Evolutionary conservation across 331 rosid species (phyloP), one percentile per base, ranked within the genome.

Genomic region (Dryas integrifolia): DNA sequence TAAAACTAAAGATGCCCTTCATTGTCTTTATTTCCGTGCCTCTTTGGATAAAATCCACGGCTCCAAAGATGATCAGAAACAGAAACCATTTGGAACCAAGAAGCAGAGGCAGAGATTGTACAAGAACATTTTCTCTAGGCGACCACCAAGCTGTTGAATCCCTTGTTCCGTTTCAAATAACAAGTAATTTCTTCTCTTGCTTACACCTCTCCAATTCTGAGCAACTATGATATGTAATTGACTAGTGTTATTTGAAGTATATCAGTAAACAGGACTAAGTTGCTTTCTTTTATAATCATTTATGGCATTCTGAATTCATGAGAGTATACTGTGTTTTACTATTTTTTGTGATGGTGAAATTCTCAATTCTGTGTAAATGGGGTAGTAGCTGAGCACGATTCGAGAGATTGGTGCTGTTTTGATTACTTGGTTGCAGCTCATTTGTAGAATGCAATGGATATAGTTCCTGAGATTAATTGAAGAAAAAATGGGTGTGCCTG

Each of bases 401-500:
- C 24, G 1, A 21, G 24, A 21, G 24, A 21, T 21, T 21, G 24
- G 24, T 21, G 24, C 24, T 21, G 24, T 21, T 21, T 21, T 21
- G 24, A 21, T 21, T 21, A 21, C 24, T 21, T 21, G 24, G 24
- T 21, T 21, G 24, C 24, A 21, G 24, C 24, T 57, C 58, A 38
- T 68, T 30, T 39, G 60, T 50, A 66, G 55, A 53, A 59, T 44
- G 59, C 56, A 26, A 77, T 77, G 70, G 39, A 67, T 74, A 78
- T 55, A 46, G 48, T 69, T 71, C 49, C 47, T 66, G 73, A 80
- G 72, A 63, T 71, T 68, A 41, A 40, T 43, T 51, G 62, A 61
- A 72, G 71, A 21, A 79, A 80, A 50, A 75, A 93, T 93, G 98
- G 80, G 82, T 3, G 51, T 87, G 92, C 72, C 83, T 9, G 50